Evolutionary conservation across 2,329 filamentous ascomycete species (phyloP), one percentile per base, ranked within the genome.

Genomic region (Ceratocystis colombiana): DNA sequence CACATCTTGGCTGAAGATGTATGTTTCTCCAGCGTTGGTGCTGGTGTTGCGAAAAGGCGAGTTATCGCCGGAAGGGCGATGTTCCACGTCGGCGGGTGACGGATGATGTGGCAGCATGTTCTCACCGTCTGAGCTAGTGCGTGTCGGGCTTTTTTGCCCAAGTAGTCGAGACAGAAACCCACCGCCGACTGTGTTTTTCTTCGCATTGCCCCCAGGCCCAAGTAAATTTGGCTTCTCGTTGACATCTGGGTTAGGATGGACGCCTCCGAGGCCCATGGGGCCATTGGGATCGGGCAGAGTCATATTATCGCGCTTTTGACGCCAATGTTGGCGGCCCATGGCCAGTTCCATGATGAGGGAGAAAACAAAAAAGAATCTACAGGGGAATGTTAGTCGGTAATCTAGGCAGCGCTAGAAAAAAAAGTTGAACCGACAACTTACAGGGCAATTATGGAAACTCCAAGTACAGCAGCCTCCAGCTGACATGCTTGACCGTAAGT

Each of bases 371-470:
- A 93, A 85, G 77, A 89, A 75, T 62, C 85, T 89, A 15, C 15
- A 5, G n/a, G 3, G 33, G 33, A 37, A 55, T 25, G 22, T 46
- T 64, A 30, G 55, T 2, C 17, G 61, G 10, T 59, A 15, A 22
- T 17, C 10, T 37, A 10, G 33, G 10, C 1, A 37, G 30, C 10
- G 10, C 44, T 25, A 25, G 20, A 37, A 5, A 0, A 17, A 10
- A 10, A 53, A 25, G 3, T 44, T 20, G 17, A n/a, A 25, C 20
- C 10, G 15, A 41, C 5, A 7, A 68, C 79, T 77, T 79, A 91
- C 85, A 88, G 85, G 72, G 82, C 88, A 66, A 91, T 83, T 68
- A 96, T 88, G 37, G 91, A 79, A 17, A 94, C 85, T 2, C 89
- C 88, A 70, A 96, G 86, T 68, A 80, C 83, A 57, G 87, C 90